These are phyloP conservation scores for Selaginella moellendorffii DNA, from an alignment of 75 land plant species.

Conservation along the genomic window DNA sequence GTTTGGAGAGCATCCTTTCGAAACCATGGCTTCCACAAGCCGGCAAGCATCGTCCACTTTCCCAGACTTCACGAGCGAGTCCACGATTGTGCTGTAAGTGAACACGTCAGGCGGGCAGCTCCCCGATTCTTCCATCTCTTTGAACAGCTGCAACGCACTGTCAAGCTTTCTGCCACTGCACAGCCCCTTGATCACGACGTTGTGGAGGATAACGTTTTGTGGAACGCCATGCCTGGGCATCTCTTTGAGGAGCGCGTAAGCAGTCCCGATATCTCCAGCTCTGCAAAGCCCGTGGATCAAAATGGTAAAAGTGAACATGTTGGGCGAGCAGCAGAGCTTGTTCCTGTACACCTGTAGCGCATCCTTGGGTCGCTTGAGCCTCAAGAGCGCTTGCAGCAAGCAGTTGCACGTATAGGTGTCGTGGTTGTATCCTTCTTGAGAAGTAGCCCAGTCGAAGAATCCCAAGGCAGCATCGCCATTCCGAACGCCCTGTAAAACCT, in stretches of 20 bases:
- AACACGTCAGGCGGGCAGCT: slow-evolving; percentile 4
- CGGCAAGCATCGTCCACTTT: slow-evolving; percentile 3
- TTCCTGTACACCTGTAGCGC: not conserved
- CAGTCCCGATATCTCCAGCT: not conserved
- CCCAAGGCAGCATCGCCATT: not conserved
- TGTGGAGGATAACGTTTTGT: not conserved
- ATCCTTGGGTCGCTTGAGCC: not conserved
- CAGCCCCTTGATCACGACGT: not conserved
- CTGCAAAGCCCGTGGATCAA: not conserved
- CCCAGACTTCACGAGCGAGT: slow-evolving; percentile 15
- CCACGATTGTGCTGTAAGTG: slow-evolving; percentile 13
- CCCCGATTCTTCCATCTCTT: not conserved
- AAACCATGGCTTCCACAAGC: slow-evolving; percentile 7
- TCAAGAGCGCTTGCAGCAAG: not conserved
- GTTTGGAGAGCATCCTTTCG: slow-evolving; percentile 2
- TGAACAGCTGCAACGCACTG: not conserved
- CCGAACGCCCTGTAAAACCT: not conserved
- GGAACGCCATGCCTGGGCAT: not conserved
- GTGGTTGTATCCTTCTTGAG: not conserved
- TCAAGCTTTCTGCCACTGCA: not conserved
- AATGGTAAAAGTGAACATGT: not conserved
- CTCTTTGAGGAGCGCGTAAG: not conserved
- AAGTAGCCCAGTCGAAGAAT: not conserved
- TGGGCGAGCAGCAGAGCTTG: not conserved
- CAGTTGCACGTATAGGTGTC: not conserved